Conservation (phyloP, 2,329 filamentous ascomycete genomes). For the Cytospora piceae region DNA sequence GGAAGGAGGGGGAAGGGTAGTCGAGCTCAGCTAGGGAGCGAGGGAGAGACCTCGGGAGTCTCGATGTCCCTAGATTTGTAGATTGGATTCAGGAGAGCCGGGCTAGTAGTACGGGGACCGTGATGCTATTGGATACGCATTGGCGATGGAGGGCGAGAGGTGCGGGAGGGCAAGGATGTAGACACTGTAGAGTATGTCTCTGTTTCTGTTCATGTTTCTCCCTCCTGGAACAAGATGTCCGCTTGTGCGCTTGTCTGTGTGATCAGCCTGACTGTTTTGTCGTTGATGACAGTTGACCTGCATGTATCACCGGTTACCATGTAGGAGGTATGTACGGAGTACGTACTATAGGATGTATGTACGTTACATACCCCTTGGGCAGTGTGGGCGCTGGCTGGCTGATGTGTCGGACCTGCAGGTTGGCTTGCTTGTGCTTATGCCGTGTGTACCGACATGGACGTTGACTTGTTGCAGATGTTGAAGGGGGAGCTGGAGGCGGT, state of each 20-base stretch:
- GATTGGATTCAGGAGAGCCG: conserved; percentile 23
- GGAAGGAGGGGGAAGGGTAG: not conserved
- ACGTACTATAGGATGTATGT: not conserved
- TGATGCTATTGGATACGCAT: conserved; percentile 19
- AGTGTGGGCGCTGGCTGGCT: not conserved
- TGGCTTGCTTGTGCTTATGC: too few relatives aligned
- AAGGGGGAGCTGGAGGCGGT: not conserved
- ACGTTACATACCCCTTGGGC: not conserved
- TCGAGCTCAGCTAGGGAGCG: conserved; percentile 22
- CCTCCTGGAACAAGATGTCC: too few relatives aligned
- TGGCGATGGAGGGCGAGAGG: not conserved
- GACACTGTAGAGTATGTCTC: too few relatives aligned
- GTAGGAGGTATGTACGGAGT: not conserved
- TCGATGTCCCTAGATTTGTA: conserved; percentile 18
- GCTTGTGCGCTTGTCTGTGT: too few relatives aligned
- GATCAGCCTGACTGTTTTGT: too few relatives aligned
- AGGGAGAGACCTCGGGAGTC: conserved; percentile 3
- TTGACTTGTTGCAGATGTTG: not conserved
- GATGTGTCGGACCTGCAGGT: not conserved
- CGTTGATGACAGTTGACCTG: too few relatives aligned
- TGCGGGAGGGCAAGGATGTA: too few relatives aligned
- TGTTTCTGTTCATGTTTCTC: too few relatives aligned
- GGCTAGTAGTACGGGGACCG: conserved; percentile 15
- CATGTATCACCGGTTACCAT: too few relatives aligned
- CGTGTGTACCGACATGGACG: too few relatives aligned